Evolutionary conservation across 2,329 filamentous ascomycete genomes (phyloP), one percentile per base, ranked within the genome.

Genomic region (Colletotrichum sp.): DNA sequence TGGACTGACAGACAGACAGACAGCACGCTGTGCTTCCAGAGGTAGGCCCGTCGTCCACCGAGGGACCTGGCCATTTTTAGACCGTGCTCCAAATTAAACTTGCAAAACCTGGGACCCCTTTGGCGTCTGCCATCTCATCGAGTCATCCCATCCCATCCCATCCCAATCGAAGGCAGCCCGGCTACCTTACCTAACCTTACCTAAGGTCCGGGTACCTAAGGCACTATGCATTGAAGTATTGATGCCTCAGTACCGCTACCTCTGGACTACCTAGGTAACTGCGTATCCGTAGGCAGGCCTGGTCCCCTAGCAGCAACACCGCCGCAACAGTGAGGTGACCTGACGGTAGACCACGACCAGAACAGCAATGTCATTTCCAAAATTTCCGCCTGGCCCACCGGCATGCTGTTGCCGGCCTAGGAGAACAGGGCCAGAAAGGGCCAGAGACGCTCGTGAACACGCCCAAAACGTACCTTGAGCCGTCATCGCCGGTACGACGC

Each of bases 351-450:
- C 72, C 72, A 72, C 39, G 72, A 75, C 72, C 30, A 75, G 68
- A 75, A 75, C 72, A 75, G 72, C 60, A 75, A 75, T 75, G 55
- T 75, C 73, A 76, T 76, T 68, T 76, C 64, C 34, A 34, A 57
- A 28, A 30, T 68, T 72, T 36, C 69, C 69, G 68, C 39, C 57
- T 36, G 73, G 71, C 55, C 73, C 64, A 73, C 73, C 63, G 57
- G 16, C 59, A 36, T 18, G 36, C 32, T 12, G 34, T 28, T 32
- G 39, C 28, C 32, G 60, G 6, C 49, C n/a, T n/a, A 64, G 34
- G 21, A 36, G 36, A 26, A 10, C 52, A 49, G 28, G 62, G 21
- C 21, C 32, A 49, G 64, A 30, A 59, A 59, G 24, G 52, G 44
- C 49, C 52, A 24, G 18, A 28, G 68, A 32, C 28, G 39, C 39